A percentile compares a stretch with the other conserved stretches of the same genome.
Conservation (phyloP, 805 yeast genomes). For the Suhomyces pyralidae region DNA sequence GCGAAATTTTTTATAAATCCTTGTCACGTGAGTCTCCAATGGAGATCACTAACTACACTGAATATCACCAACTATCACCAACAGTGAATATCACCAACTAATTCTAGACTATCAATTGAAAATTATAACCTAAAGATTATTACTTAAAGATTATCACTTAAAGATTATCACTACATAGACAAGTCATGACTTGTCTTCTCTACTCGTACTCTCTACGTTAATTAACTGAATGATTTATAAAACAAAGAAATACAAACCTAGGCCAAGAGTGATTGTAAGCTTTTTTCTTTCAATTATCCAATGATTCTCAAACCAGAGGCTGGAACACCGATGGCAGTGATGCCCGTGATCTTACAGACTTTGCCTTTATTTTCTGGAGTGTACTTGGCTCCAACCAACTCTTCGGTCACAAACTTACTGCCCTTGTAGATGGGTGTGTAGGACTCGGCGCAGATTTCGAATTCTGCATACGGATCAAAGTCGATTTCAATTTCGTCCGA, state of each 20-base stretch:
- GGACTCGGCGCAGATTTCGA: conserved; percentile 84
- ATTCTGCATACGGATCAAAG: conserved; percentile 88
- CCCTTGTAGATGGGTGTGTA: conserved; percentile 87
- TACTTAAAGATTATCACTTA: too few species aligned
- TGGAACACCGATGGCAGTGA: conserved; percentile 84
- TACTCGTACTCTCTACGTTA: too few species aligned
- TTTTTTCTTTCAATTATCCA: conserved; percentile 11
- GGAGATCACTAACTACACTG: too few species aligned
- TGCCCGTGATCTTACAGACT: conserved; percentile 67
- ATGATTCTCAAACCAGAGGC: conserved; percentile 80
- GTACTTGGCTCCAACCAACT: conserved; percentile 87
- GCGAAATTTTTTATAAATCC: background rate
- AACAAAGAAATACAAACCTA: background rate
- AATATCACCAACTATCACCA: too few species aligned
- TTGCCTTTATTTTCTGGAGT: conserved; percentile 74
- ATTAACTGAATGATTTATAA: background rate
- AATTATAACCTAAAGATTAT: too few species aligned
- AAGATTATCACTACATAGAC: too few species aligned
- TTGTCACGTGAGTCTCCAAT: background rate
- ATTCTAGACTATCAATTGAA: too few species aligned
- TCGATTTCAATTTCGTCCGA: conserved; percentile 87
- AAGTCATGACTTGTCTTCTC: too few species aligned
- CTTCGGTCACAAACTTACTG: conserved; percentile 64
- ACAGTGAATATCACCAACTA: too few species aligned
- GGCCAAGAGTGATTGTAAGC: background rate